Base-by-base conservation (phyloP, 2,329 filamentous ascomycete genomes). In the Aspergillus fumigatiaffinis region DNA sequence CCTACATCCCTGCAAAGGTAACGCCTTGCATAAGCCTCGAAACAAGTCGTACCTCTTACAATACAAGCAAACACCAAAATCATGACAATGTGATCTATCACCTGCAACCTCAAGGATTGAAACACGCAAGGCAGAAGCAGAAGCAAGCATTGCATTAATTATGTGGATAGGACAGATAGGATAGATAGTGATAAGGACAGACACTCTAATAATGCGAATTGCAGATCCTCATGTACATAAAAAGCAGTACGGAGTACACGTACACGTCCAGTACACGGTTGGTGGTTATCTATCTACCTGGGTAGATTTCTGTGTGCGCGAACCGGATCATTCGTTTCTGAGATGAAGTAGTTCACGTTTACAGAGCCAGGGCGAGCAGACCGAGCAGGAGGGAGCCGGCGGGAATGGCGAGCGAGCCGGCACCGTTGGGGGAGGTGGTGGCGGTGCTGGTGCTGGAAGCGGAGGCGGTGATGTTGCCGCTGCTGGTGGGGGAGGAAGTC, bases 331-430 rank as follows among this genome's bases (percentile, higher is more conserved):
- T 35, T 35, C 32, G 32, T 35, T 35, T 35, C 32, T 17, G 14
- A 38, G 14, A 38, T 38, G 14, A 38, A 5, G 4, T 1, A 26
- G 32, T 52, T 64, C 55, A 72, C 51, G 32, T 51, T 64, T 56
- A 72, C 44, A 72, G 56, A 14, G 60, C 58, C 23, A 70, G 54
- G 8, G 66, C 67, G 9, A 65, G 58, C 7, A 71, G 57, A 32
- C 67, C 64, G 42, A 72, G 38, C 51, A 71, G 57, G 29, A 72
- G 54, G 23, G 68, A 63, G n/a, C 70, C 68, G 26, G 61, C 64
- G n/a, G 70, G 66, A 17, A 67, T 63, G 35, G 64, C 53, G n/a
- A 71, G 53, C 6, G 62, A 29, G 17, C 64, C 64, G 44, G 58
- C 61, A 12, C 57, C 53, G 42, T 53, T 50, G 38, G 53, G 28